Base-by-base conservation (phyloP, 768 basidiomycete species). In the Favolaschia claudopus region DNA sequence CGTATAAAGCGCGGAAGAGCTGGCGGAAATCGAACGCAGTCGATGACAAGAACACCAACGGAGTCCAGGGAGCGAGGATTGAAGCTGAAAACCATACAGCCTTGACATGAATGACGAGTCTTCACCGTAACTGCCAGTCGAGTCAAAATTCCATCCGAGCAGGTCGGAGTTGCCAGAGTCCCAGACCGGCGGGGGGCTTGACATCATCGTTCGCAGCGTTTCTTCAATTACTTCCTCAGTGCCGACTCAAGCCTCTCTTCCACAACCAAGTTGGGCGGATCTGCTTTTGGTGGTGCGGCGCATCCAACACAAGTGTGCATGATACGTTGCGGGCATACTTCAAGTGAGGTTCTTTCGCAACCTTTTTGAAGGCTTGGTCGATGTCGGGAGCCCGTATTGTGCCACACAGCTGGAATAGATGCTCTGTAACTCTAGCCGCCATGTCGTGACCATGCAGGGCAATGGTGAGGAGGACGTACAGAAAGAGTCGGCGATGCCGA, bases 251-350 rank as follows among this genome's bases (percentile, higher is more conserved):
- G 58, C 24, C 56, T 64, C 54, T 64, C 62, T 64, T 64, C 62
- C 60, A 36, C 24, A 38, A n/a, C 17, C 13, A 19, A 32, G 29
- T n/a, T 19, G 24, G 25, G 25, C 13, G 24, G 17, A 22, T 2
- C 10, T 6, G 28, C 17, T 13, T 29, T 39, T n/a, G 25, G 33
- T 14, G 20, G 17, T 20, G 28, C 32, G 31, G 29, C 4, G 36
- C 6, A 56, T 10, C 10, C 15, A 10, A 38, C 48, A 22, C 39
- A 45, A 57, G 53, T 64, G 62, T 12, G 62, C 48, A 64, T 95
- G 89, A 78, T 98, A 99, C 24, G 93, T 92, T 15, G 95, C 91
- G 40, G 91, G 92, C 89, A 99, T 96, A 85, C 99, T 99, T 97
- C 95, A 73, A 96, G 97, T 72, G 97, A 95, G 77, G 83, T 88